Percentiles rank a stretch among this genome's conserved stretches.
Conservation (phyloP, 352 stramenopile genomes). For the Pythium rhizo-oryzae region DNA sequence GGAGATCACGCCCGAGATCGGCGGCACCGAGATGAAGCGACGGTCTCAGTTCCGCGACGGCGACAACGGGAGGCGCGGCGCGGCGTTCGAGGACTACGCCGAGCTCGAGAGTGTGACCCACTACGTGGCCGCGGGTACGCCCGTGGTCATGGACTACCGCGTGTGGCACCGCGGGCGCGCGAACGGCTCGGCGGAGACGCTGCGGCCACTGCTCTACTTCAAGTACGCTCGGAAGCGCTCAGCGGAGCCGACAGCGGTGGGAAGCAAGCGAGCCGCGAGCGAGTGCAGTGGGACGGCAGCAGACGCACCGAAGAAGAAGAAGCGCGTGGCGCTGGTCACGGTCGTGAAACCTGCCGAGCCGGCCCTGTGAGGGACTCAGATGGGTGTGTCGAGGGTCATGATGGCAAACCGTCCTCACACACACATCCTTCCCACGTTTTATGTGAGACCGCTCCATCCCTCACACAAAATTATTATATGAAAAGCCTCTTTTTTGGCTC, state of each 20-base stretch:
- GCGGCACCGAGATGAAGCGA: conserved; percentile 75
- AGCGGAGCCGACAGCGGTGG: background rate
- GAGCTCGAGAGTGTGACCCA: conserved; percentile 58
- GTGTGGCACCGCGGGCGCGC: conserved; percentile 72
- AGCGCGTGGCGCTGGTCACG: conserved; percentile 12
- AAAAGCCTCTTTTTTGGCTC: no score
- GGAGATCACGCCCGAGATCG: conserved; percentile 43
- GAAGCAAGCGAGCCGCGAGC: background rate
- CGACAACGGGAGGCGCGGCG: conserved; percentile 27
- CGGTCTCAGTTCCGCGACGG: conserved; percentile 51
- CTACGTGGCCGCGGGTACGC: conserved; percentile 54
- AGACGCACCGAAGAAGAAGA: conserved; percentile 16
- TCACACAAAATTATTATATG: no score
- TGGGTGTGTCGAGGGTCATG: no score
- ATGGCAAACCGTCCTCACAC: no score
- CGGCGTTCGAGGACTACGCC: conserved; percentile 52
- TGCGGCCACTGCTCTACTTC: conserved; percentile 69
- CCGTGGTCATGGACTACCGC: conserved; percentile 78
- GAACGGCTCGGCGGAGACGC: conserved; percentile 37
- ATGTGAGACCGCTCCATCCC: no score
- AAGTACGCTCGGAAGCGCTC: conserved; percentile 46
- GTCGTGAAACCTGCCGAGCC: background rate
- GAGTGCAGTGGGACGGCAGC: no score
- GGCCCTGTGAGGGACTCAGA: no score
- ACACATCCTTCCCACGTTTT: no score